phyloP scores from a whole-genome alignment of 495 filamentous ascomycete genomes.

The Aspergillus saccharolyticus region DNA sequence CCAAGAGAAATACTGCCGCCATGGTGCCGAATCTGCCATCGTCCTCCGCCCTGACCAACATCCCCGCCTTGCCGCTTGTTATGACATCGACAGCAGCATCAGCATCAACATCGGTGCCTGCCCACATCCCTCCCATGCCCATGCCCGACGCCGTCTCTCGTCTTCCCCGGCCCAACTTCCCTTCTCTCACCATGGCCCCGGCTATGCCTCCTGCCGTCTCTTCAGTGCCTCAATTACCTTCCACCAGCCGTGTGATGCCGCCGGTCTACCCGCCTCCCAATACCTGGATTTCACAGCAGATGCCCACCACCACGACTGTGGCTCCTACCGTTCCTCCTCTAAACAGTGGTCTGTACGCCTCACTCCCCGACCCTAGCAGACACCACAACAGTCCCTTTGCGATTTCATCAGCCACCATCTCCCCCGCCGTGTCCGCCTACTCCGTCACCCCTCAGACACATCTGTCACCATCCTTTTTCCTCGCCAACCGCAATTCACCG shows the following conservation, averaged over 20 bases:
- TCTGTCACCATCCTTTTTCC: constrained; percentile 59
- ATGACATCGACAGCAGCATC: constrained; percentile 32
- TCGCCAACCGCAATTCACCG: constrained; percentile 68
- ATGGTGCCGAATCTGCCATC: constrained; percentile 29
- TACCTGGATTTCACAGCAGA: constrained; percentile 41
- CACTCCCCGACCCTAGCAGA: constrained; percentile 43
- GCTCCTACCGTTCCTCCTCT: constrained; percentile 33
- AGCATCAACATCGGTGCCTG: constrained; percentile 32
- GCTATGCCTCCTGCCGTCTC: constrained; percentile 17
- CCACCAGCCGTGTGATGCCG: constrained; percentile 53
- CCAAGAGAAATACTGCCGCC: constrained; percentile 53
- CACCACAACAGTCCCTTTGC: constrained; percentile 35
- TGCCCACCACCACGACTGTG: constrained; percentile 27
- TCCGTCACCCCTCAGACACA: constrained; percentile 47
- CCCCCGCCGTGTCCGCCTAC: constrained; percentile 39
- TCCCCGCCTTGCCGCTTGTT: constrained; percentile 37
- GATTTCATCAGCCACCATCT: constrained; percentile 34
- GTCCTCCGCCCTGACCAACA: constrained; percentile 24
- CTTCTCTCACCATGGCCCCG: constrained; percentile 30
- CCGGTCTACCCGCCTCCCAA: constrained; percentile 52
- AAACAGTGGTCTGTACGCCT: constrained; percentile 43
- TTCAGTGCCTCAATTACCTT: constrained; percentile 39
- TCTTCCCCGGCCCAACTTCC: constrained; percentile 53
- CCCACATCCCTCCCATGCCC: constrained; percentile 29
- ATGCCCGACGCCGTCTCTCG: constrained; percentile 36